Percentiles rank a stretch among this genome's conserved stretches.
phyloP scores from a whole-genome alignment of 257 asterid species.

The Perilla frutescens region DNA sequence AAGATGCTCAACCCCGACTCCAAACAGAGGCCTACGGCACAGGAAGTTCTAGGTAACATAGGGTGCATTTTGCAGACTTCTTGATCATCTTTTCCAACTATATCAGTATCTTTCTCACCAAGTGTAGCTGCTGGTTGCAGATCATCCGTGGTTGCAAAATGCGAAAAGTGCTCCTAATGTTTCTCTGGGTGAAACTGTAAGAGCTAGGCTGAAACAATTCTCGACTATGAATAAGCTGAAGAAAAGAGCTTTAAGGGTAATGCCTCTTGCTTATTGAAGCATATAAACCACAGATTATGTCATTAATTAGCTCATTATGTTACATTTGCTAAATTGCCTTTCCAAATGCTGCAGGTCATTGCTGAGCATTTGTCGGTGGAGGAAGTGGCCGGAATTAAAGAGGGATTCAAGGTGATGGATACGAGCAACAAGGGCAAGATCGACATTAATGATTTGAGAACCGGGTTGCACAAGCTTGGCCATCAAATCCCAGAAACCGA shows the following conservation, averaged over 20 bases:
- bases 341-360: constrained; percentile 49
- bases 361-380: constrained; percentile 66
- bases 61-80: background rate
- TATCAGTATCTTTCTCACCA: constrained; percentile 11
- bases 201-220: constrained; percentile 66
- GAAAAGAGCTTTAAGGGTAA: constrained; percentile 65
- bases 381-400: constrained; percentile 62
- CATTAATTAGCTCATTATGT: background rate
- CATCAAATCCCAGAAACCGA: constrained; percentile 64
- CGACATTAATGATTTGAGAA: constrained; percentile 53
- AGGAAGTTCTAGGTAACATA: constrained; percentile 58
- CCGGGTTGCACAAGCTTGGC: constrained; percentile 63
- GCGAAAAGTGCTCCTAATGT: constrained; percentile 66
- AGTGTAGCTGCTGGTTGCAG: constrained; percentile 42
- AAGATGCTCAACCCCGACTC: constrained; percentile 67
- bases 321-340: constrained; percentile 18
- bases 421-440: constrained; percentile 58
- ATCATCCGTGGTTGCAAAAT: constrained; percentile 63
- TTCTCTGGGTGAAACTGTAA: constrained; percentile 65
- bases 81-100: background rate
- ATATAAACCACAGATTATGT: too few species aligned
- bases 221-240: constrained; percentile 69
- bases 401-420: constrained; percentile 62
- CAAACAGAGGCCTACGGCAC: constrained; percentile 52
- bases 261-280: constrained; percentile 4